phyloP scores from a whole-genome alignment of 805 yeast genomes.

The Brettanomyces bruxellensis region DNA sequence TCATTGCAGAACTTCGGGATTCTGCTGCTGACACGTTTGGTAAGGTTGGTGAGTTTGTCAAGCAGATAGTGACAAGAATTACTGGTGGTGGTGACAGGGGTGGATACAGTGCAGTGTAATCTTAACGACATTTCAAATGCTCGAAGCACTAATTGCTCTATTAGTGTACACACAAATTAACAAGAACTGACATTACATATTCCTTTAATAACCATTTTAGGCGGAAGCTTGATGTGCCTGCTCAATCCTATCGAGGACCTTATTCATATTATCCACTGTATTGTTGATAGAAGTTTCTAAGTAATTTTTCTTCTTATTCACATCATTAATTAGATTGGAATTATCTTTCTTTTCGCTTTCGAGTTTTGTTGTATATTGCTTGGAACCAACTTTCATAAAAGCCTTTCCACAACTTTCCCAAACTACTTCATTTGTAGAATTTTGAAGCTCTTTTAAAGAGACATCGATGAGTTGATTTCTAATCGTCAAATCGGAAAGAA shows the following conservation, averaged over 20 bases:
- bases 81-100: conserved; percentile 64
- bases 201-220: no score
- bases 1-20: conserved; percentile 65
- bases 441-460: conserved; percentile 47
- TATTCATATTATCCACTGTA: conserved; percentile 55
- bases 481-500: conserved; percentile 38
- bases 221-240: background rate
- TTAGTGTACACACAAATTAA: background rate
- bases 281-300: conserved; percentile 70
- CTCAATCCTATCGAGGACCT: conserved; percentile 8
- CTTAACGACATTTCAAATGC: background rate
- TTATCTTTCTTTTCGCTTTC: conserved; percentile 42
- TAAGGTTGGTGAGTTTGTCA: conserved; percentile 55
- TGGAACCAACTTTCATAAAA: conserved; percentile 39
- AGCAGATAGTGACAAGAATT: conserved; percentile 60
- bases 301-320: conserved; percentile 63
- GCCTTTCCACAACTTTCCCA: conserved; percentile 87
- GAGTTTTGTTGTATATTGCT: conserved; percentile 40
- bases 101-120: conserved; percentile 86
- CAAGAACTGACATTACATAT: background rate
- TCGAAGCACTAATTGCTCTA: background rate
- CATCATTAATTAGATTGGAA: conserved; percentile 48
- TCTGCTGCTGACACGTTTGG: conserved; percentile 47
- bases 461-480: conserved; percentile 44
- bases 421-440: conserved; percentile 39